Evolutionary conservation across 1,284 basidiomycete species (phyloP), one percentile per base, ranked within the genome.

Genomic region (Sanghuangporus weigelae): DNA sequence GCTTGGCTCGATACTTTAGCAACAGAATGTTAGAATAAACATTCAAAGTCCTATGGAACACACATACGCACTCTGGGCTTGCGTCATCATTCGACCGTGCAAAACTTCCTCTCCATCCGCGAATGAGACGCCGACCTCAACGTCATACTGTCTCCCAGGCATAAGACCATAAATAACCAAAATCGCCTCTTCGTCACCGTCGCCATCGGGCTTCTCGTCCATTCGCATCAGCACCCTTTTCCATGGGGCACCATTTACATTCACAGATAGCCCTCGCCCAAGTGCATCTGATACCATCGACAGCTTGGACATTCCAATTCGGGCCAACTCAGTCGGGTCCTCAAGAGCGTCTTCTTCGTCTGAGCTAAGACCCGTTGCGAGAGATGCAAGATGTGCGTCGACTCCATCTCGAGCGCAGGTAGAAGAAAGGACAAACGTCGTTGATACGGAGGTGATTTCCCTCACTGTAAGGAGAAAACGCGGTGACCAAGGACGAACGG

Each of bases 381-480:
- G 74, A n/a, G 79, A 77, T 36, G 78, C 73, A 63, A 80, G 70
- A 44, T 77, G 75, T 44, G 76, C 73, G 60, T 81, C 79, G 54
- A 76, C 69, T 44, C 71, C 72, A 48, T 76, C 70, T 66, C 71
- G 67, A 39, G 69, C 39, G 57, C 81, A 74, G 40, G 77, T 77
- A 3, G 86, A 85, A 0, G 87, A 84, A 38, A 93, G 81, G 63
- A 89, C 81, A 72, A 93, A 92, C 0, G 90, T 89, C 12, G 83
- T 89, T 1, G 89, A 92, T 59, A 92, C 89, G 0, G 90, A 92
- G 38, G 90, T 90, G 59, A 92, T 85, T 76, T 92, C 90, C 54
- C 84, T 81, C 31, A 91, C 86, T 23, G 81, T 77, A 14, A 92
- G 81, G 1, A 84, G 79, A 19, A 92, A 78, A 40, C 84, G 84